Evolutionary conservation across 352 stramenopile species (phyloP), one percentile per base, ranked within the genome.

Genomic region (Phytophthora ramorum): DNA sequence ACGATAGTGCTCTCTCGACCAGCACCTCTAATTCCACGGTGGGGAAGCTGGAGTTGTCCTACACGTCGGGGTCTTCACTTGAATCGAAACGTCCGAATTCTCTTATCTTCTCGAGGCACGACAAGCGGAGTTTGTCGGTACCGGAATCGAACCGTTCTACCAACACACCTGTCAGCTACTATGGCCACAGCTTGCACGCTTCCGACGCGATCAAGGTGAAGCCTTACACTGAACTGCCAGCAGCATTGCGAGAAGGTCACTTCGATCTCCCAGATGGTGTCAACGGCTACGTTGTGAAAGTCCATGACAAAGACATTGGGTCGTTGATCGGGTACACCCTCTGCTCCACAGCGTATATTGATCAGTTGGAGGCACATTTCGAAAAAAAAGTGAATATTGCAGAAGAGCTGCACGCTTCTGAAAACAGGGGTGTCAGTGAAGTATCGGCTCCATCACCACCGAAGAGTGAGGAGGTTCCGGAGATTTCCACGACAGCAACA

Each of bases 271-370:
- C 84, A 0, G 69, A 76, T 9, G 83, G 88, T 17, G 69, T 95
- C 16, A 92, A 93, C 58, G 83, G 81, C 30, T 92, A 87, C 41
- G 82, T 91, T 12, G 84, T 95, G n/a, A 83, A 88, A 32, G 79
- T 94, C 20, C 78, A 92, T 49, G 86, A 95, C 50, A 88, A 92
- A 40, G 88, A 96, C 30, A 70, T 95, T 35, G 86, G 88, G 10
- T 92, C 88, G 7, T 55, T 96, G 8, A 94, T 96, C 24, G 85
- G 76, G 22, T 96, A 92, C 46, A 90, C 86, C 22, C 75, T 96
- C 17, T 90, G 81, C 45, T 95, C 85, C 0, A 69, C 77, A 19
- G 76, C 76, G 45, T 96, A 96, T 59, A 74, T 92, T 7, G 57
- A 89, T 43, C 76, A 89, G 47, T 69, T 96, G 17, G 79, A 93